Evolutionary conservation across 2,329 filamentous ascomycete species (phyloP).

Genomic region (Phoma herbarum): DNA sequence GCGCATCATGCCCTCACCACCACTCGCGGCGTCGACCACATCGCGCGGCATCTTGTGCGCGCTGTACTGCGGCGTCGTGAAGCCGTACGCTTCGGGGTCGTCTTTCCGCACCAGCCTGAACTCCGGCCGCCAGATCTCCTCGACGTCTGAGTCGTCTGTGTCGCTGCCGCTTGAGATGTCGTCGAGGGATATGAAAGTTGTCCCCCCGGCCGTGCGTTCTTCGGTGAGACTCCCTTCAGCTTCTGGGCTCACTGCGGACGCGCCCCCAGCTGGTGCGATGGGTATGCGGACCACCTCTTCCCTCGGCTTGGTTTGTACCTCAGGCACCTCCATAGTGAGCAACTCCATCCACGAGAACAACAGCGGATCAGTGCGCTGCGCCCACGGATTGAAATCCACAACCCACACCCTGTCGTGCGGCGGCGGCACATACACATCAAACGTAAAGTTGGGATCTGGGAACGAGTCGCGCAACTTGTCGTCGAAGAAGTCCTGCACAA

Average conservation of each 20-base stretch:
- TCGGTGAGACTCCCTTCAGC: too few species aligned
- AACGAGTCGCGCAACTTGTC: slow-evolving; percentile 78
- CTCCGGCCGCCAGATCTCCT: slow-evolving; percentile 72
- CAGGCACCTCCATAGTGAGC: slow-evolving; percentile 72
- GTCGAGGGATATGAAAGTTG: slow-evolving; percentile 7
- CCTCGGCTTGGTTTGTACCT: slow-evolving; percentile 7
- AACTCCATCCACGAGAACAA: slow-evolving; percentile 92
- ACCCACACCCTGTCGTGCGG: slow-evolving; percentile 80
- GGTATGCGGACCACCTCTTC: slow-evolving; percentile 44
- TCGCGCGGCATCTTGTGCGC: slow-evolving; percentile 96
- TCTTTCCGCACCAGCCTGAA: slow-evolving; percentile 82
- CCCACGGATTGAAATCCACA: slow-evolving; percentile 96
- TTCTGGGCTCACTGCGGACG: neutral
- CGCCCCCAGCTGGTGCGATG: slow-evolving; percentile 7
- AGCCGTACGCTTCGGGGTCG: slow-evolving; percentile 88
- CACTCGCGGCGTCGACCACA: slow-evolving; percentile 74
- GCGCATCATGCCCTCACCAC: slow-evolving; percentile 74
- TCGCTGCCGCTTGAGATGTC: slow-evolving; percentile 14
- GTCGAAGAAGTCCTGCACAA: slow-evolving; percentile 80
- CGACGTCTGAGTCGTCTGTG: slow-evolving; percentile 56
- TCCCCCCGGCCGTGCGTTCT: neutral
- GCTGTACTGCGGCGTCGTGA: slow-evolving; percentile 86
- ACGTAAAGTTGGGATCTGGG: slow-evolving; percentile 82
- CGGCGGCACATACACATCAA: slow-evolving; percentile 90
- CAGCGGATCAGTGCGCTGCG: slow-evolving; percentile 84